Base-by-base conservation (phyloP, 2,329 filamentous ascomycete species). In the Scolecobasidium constrictum region DNA sequence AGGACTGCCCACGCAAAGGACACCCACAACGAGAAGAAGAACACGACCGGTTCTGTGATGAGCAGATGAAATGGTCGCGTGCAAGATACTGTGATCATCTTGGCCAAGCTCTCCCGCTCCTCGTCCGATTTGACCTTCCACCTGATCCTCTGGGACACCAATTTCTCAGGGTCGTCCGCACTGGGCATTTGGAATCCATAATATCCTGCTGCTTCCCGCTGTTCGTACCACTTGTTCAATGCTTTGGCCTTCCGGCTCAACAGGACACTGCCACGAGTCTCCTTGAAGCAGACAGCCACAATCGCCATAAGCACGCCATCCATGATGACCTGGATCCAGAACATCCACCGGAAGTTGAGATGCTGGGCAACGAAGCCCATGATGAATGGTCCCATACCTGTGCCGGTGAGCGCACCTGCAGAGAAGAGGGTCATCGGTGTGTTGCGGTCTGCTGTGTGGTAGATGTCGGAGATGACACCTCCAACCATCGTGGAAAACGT, bases 351-450 rank as follows among this genome's bases (percentile, higher is more conserved):
- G 86, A 86, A 94, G 4, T 63, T 71, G 1, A 75, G 69, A 40
- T 75, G 69, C 26, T 83, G 65, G 0, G 81, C 75, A 48, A 95
- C 77, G 36, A 81, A 75, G 1, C 83, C 77, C 4, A 73, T 74
- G 1, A 87, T 65, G 5, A 94, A 56, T 0, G 87, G 87, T 0
- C 87, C 88, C 1, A 82, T 64, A 0, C 86, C 86, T 0, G 86
- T 93, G 1, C 86, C 90, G 7, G 82, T 71, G 0, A 95, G 65
- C 0, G 86, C 87, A 3, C 71, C 69, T 1, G 82, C 85, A n/a
- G 82, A 83, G 59, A 94, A 95, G 0, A 94, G 57, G 0, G 86
- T 81, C 90, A 95, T 94, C 0, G 88, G 84, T 0, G 82, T 86
- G 53, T 95, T 94, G 23, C 90, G 72, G 35, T 84, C 79, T 46